These are phyloP conservation scores for Chalaropsis ovoidea DNA, from an alignment of 2,329 filamentous ascomycete genomes.

Conservation along the genomic window DNA sequence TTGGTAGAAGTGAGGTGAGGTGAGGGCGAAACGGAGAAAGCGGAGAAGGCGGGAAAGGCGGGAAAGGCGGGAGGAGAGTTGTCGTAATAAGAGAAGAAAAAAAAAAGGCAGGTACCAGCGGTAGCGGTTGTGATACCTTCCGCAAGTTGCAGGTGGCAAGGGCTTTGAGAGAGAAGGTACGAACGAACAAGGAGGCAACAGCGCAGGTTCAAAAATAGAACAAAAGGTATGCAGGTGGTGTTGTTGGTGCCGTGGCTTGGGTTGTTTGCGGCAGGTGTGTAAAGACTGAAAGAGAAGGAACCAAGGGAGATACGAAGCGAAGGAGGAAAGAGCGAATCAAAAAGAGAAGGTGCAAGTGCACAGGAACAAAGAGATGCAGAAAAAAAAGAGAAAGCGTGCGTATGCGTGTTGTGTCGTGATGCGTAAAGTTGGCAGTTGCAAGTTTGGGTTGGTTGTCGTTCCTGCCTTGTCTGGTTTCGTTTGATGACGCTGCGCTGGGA, in stretches of 20 bases:
- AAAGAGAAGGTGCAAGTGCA: not conserved
- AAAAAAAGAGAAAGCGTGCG: not conserved
- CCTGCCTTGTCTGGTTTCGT: conserved; percentile 5
- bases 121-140: conserved; percentile 13
- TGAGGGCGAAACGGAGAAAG: too few species aligned
- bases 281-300: not conserved
- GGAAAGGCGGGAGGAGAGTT: not conserved
- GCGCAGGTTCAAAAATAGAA: not conserved
- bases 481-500: not conserved
- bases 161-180: not conserved
- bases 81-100: not conserved
- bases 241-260: not conserved
- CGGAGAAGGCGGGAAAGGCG: not conserved
- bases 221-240: not conserved
- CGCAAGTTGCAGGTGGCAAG: not conserved
- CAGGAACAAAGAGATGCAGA: not conserved
- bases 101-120: not conserved
- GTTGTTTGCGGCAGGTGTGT: not conserved
- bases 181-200: not conserved
- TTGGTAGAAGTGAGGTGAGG: not conserved
- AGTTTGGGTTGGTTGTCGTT: not conserved
- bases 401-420: not conserved
- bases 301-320: not conserved
- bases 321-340: not conserved
- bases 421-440: not conserved